A percentile compares a stretch with the other conserved stretches of the same genome.
phyloP scores from a whole-genome alignment of 2,329 filamentous ascomycete species.

The Apiospora koreana region DNA sequence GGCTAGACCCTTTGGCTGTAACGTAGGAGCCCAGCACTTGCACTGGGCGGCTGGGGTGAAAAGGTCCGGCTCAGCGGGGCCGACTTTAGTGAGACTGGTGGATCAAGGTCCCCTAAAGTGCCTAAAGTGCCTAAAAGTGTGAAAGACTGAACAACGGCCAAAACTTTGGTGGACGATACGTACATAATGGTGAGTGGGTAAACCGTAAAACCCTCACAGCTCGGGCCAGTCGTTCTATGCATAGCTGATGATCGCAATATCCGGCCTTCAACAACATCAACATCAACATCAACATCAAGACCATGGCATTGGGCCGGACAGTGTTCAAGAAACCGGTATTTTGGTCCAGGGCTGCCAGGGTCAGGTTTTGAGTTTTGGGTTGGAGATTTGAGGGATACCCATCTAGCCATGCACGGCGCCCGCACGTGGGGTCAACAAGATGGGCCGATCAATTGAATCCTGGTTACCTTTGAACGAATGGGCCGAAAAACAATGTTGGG shows the following conservation, averaged over 20 bases:
- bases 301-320: neutral
- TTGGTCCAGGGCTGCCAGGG: neutral
- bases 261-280: neutral
- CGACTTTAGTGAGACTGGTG: neutral
- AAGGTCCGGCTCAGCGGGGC: conserved; percentile 1
- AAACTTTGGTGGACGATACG: neutral
- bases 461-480: too few relatives aligned
- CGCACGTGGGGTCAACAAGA: neutral
- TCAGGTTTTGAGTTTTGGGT: neutral
- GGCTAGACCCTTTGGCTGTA: neutral
- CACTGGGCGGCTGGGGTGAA: neutral
- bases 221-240: neutral
- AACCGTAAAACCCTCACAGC: neutral
- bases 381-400: neutral
- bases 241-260: neutral
- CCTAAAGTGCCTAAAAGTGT: too few relatives aligned
- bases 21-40: neutral
- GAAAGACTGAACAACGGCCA: too few relatives aligned
- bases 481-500: too few relatives aligned
- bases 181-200: neutral
- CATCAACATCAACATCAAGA: neutral
- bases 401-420: neutral
- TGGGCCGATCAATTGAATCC: neutral
- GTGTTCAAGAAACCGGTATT: neutral
- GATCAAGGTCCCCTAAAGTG: neutral